Evolutionary conservation across 371 early-diverging fungal genomes (phyloP), one percentile per base, ranked within the genome.

Genomic region (Dinochytrium kinnereticum): DNA sequence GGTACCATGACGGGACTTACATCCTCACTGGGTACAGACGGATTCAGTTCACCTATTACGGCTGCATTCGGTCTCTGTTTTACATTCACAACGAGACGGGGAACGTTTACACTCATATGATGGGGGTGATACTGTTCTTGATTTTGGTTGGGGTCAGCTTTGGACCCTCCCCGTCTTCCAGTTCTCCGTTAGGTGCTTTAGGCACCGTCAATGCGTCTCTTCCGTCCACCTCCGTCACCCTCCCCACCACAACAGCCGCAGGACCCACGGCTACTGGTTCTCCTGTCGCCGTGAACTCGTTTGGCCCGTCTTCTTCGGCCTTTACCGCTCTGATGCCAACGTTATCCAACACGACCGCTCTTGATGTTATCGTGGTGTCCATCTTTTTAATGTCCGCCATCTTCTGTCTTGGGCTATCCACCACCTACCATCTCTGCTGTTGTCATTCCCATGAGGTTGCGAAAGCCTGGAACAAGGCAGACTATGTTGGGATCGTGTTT

Each of bases 81-180:
- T 96, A 92, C 82, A 71, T 94, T 33, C 97, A 96, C 82, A 97
- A 96, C 81, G 97, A 97, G 79, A 90, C 88, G 59, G 92, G 92
- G 51, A 97, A 96, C 78, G 91, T 97, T 44, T 92, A 91, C 87
- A 89, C 94, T 24, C 97, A 97, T 79, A 74, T 92, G 28, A 37
- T 92, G 17, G 95, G 95, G 34, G 87, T 90, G 1, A 59, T 94
- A 21, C 76, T 79, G 0, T 95, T 95, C 70, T 61, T 91, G 31
- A 77, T 80, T 2, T 79, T 92, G n/a, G 84, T 86, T 7, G 68
- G 72, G 76, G 73, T 68, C 84, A 73, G 65, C 89, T 82, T 74
- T 78, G 80, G 71, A 84, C 77, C 71, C 85, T 83, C 74, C 78
- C 5, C n/a, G 26, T 53, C 55, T 5, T 53, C 55, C 10, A 53